Evolutionary conservation across 1,284 basidiomycete species (phyloP).

Genomic region (Ceratobasidium sp.): DNA sequence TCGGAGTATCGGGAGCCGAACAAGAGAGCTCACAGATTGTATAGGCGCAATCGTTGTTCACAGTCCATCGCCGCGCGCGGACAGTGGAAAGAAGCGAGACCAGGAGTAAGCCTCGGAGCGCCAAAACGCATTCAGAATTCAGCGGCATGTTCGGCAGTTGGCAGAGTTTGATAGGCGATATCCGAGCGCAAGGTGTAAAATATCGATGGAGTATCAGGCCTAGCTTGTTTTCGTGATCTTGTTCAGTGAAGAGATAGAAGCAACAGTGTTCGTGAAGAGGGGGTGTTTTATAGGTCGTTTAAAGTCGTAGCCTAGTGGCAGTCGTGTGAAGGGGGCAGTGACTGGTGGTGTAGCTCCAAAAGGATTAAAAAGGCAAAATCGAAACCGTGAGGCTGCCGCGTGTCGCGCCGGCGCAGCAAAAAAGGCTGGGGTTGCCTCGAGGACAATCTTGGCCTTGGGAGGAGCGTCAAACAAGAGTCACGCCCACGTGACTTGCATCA

Average conservation of each 20-base stretch:
- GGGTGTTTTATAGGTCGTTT: slow-evolving; percentile 19
- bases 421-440: slow-evolving; percentile 35
- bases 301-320: slow-evolving; percentile 41
- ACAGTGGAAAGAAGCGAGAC: slow-evolving; percentile 20
- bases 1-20: slow-evolving; percentile 24
- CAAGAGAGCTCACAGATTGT: slow-evolving; percentile 31
- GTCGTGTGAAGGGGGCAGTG: slow-evolving; percentile 35
- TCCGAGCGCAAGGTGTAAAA: not conserved
- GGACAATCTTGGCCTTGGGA: slow-evolving; percentile 22
- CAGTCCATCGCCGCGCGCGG: slow-evolving; percentile 29
- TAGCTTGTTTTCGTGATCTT: not conserved
- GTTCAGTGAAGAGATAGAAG: not conserved
- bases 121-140: slow-evolving; percentile 30
- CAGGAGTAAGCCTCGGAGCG: slow-evolving; percentile 30
- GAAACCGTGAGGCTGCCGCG: slow-evolving; percentile 38
- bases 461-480: not conserved
- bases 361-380: slow-evolving; percentile 38
- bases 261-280: slow-evolving; percentile 8
- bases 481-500: slow-evolving; percentile 14
- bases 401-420: slow-evolving; percentile 35
- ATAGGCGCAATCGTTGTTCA: slow-evolving; percentile 42
- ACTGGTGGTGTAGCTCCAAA: slow-evolving; percentile 9
- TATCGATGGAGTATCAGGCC: not conserved
- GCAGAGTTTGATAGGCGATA: not conserved
- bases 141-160: slow-evolving; percentile 37